Percentiles rank a stretch among this genome's conserved stretches.
Conservation (phyloP, 768 basidiomycete genomes). For the Auricularia cornea region DNA sequence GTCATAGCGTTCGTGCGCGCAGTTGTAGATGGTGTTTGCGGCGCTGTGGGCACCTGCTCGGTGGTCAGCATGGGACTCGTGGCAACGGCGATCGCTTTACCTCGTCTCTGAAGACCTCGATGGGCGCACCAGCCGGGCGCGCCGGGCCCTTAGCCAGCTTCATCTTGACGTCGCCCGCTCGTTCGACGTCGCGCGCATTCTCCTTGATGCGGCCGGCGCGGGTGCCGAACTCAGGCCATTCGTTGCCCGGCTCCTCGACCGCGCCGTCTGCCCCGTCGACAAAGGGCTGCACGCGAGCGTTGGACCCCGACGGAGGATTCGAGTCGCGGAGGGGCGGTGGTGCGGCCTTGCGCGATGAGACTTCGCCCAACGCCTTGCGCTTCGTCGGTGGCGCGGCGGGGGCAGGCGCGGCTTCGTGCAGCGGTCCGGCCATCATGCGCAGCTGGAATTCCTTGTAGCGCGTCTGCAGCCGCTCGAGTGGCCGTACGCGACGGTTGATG, state of each 20-base stretch:
- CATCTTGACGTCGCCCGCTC: slow-evolving; percentile 57
- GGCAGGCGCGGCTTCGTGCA: slow-evolving; percentile 7
- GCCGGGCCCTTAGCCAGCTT: slow-evolving; percentile 52
- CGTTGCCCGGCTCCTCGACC: slow-evolving; percentile 33
- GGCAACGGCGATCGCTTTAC: no score
- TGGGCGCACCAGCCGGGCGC: slow-evolving; percentile 41
- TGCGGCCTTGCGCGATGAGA: slow-evolving; percentile 13
- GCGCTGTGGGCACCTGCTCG: slow-evolving; percentile 20
- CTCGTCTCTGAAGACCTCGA: slow-evolving; percentile 69
- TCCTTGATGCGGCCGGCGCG: slow-evolving; percentile 74
- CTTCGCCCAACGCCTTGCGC: not conserved
- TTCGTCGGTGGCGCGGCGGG: slow-evolving; percentile 13
- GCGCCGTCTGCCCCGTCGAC: slow-evolving; percentile 48
- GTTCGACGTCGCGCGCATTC: slow-evolving; percentile 62
- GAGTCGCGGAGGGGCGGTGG: slow-evolving; percentile 13
- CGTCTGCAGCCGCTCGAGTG: slow-evolving; percentile 74
- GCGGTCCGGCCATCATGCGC: slow-evolving; percentile 35
- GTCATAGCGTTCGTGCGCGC: slow-evolving; percentile 56
- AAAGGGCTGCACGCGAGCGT: slow-evolving; percentile 58
- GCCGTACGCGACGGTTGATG: slow-evolving; percentile 72
- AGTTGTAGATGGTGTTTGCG: slow-evolving; percentile 20
- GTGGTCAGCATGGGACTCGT: no score
- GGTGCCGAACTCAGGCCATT: slow-evolving; percentile 68
- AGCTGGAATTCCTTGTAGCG: slow-evolving; percentile 71
- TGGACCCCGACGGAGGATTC: slow-evolving; percentile 25